These are phyloP conservation scores for Sugiyamaella chiloensis DNA, from an alignment of 805 yeast genomes.

Conservation along the genomic window DNA sequence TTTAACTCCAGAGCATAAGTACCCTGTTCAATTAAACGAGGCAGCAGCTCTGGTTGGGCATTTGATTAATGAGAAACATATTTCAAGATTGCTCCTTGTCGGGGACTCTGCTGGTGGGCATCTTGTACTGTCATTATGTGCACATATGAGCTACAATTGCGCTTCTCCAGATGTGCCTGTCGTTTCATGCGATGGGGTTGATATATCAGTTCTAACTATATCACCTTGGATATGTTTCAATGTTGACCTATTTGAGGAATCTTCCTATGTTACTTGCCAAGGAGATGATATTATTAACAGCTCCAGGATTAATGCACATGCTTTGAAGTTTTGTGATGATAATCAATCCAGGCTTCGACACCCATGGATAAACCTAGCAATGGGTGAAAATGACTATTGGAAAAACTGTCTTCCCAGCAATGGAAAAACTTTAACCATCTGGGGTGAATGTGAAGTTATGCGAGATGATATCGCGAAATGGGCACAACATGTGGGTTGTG, in stretches of 20 bases:
- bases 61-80: conserved; percentile 9
- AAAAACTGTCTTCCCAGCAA: conserved; percentile 7
- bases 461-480: conserved; percentile 11
- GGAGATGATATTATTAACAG: conserved; percentile 7
- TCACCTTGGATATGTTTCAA: conserved; percentile 19
- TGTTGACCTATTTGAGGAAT: conserved; percentile 2
- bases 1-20: conserved; percentile 12
- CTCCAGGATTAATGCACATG: conserved; percentile 6
- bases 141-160: conserved; percentile 11
- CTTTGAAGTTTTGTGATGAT: conserved; percentile 10
- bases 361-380: conserved; percentile 13
- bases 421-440: conserved; percentile 6
- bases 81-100: conserved; percentile 7
- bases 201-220: conserved; percentile 5
- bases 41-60: conserved; percentile 8
- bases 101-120: conserved; percentile 23
- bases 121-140: conserved; percentile 11
- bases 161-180: neutral
- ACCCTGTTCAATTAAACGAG: conserved; percentile 16
- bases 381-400: conserved; percentile 13
- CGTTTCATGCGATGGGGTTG: conserved; percentile 6
- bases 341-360: neutral
- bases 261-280: conserved; percentile 12
- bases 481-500: neutral
- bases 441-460: conserved; percentile 16